Evolutionary conservation across 192 early-diverging fungal genomes (phyloP), one percentile per base, ranked within the genome.

Genomic region (Coemansia sp.): DNA sequence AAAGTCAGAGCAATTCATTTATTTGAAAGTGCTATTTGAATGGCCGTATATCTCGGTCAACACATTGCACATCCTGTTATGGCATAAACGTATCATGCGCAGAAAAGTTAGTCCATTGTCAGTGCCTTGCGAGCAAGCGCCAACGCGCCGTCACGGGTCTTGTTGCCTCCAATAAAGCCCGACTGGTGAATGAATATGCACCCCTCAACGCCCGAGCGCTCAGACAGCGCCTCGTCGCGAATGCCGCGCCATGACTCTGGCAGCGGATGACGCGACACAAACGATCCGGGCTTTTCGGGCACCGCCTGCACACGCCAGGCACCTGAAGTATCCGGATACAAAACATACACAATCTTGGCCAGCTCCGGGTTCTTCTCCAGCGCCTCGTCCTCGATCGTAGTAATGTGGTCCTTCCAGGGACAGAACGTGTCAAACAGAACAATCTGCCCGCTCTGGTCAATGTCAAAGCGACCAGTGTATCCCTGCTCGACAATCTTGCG

Each of bases 341-440:
- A 55, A 3, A 92, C 88, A 73, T 92, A 93, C 24, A 89, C 55
- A 49, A 89, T 84, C 67, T 61, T 79, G 17, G 75, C 82, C 64
- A 64, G 72, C 5, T 60, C 66, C 1, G 73, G 65, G 15, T 79
- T 68, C 58, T 76, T 79, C 21, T 85, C 63, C 17, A 79, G 64
- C 17, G 70, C 66, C 48, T 88, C 86, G 24, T 81, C 72, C 63
- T 92, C 90, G 53, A 92, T 68, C 9, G 78, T 84, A 21, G 87
- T 82, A 63, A 97, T 67, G 61, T 98, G 93, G 47, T 93, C 92
- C 79, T 96, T 96, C 94, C 94, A 98, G 8, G 96, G 96, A 66
- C 93, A 95, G 40, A 86, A 86, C 52, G 82, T 83, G 34, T 93
- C 88, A 49, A 98, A 85, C 28, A 93, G 73, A 40, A 98, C 73